Conservation (phyloP, 495 filamentous ascomycete species). For the Xylaria intraflava region DNA sequence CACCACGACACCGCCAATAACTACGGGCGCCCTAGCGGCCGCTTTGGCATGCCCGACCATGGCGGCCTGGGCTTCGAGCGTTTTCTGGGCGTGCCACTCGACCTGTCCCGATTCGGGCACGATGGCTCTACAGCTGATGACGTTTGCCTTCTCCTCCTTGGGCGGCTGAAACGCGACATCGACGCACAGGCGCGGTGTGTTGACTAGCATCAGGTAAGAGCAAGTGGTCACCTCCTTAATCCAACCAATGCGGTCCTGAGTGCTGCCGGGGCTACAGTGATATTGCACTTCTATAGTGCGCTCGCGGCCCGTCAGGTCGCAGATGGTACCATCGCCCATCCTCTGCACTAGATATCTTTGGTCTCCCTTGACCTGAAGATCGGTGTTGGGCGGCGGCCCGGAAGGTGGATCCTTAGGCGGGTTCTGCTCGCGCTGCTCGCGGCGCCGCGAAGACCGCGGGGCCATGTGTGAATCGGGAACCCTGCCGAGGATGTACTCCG, state of each 20-base stretch:
- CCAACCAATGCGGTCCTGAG: conserved; percentile 76
- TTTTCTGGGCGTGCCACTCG: conserved; percentile 50
- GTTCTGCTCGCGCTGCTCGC: not conserved
- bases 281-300: conserved; percentile 86
- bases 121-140: conserved; percentile 71
- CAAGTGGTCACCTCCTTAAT: conserved; percentile 95
- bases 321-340: conserved; percentile 76
- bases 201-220: conserved; percentile 89
- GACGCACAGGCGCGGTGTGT: conserved; percentile 87
- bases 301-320: conserved; percentile 81
- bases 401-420: conserved; percentile 9
- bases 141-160: conserved; percentile 67
- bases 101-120: conserved; percentile 52
- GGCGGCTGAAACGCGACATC: conserved; percentile 89
- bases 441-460: conserved; percentile 17
- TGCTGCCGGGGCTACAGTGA: conserved; percentile 76
- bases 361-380: conserved; percentile 74
- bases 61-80: conserved; percentile 45
- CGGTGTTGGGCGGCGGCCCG: conserved; percentile 45
- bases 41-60: conserved; percentile 39
- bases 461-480: conserved; percentile 23
- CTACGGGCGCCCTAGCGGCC: conserved; percentile 27
- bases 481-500: conserved; percentile 73
- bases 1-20: conserved; percentile 45
- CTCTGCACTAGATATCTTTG: conserved; percentile 87